Percentiles rank a stretch among this genome's conserved stretches.
Evolutionary conservation across 345 rosid species (phyloP).

Genomic region (Pseudoturritis turrita): DNA sequence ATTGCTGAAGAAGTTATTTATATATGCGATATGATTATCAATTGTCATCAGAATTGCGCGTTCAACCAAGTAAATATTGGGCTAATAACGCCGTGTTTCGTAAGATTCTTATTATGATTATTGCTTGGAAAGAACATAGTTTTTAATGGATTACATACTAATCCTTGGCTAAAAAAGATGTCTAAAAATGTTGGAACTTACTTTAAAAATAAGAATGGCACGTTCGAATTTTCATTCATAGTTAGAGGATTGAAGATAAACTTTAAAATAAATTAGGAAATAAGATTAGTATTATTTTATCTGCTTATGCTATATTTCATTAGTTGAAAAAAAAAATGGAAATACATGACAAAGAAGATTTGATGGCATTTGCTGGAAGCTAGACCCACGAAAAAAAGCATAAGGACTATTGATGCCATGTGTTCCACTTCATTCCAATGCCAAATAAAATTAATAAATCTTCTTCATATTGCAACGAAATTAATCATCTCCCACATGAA

Average conservation of each 20-base stretch:
- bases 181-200: no score
- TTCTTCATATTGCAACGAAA: not conserved
- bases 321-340: not conserved
- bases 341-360: constrained; percentile 14
- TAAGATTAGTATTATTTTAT: not conserved
- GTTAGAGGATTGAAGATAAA: not conserved
- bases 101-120: no score
- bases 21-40: not conserved
- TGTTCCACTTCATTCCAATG: constrained; percentile 1
- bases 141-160: no score
- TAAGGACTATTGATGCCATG: constrained; percentile 6
- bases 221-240: not conserved
- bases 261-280: not conserved
- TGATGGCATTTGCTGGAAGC: constrained; percentile 30
- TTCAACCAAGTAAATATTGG: no score
- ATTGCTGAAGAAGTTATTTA: not conserved
- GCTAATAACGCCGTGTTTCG: no score
- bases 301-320: not conserved
- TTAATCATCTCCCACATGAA: not conserved
- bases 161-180: no score
- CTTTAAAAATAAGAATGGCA: not conserved
- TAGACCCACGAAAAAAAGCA: constrained; percentile 16
- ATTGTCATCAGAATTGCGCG: no score
- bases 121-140: no score
- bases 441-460: not conserved